Evolutionary conservation across 345 rosid species (phyloP), one percentile per base, ranked within the genome.

Genomic region (Pugionium dolabratum): DNA sequence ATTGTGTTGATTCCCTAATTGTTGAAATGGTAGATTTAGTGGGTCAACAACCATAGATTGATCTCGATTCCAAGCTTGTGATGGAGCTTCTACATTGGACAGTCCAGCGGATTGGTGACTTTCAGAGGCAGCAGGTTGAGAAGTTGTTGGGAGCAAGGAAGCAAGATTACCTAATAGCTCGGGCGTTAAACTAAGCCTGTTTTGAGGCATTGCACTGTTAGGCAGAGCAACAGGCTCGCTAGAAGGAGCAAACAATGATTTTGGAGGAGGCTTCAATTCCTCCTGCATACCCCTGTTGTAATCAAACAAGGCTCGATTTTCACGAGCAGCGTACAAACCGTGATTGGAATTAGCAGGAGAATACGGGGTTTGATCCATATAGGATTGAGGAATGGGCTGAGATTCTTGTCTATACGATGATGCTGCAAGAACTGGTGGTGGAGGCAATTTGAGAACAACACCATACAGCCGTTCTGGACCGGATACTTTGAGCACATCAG

Each of bases 401-500:
- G 66, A 74, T 34, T 82, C 82, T 44, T 64, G 85, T 55, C 71
- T 80, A 37, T 49, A 6, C 7, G 79, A 48, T 76, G 74, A 57
- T 36, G 56, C 66, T 31, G 57, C 63, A 50, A 87, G 78, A 47
- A 69, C 78, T 40, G 76, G 86, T 62, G 85, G 88, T 8, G 83
- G 89, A 4, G 89, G 83, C 81, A 91, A 67, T 80, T 85, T 88
- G 80, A 94, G 90, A 59, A 90, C 95, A 56, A 94, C 96, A 44
- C 97, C 99, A 77, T 90, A 90, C 18, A 94, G 77, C 41, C 97
- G 89, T 73, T 94, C 97, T 34, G 91, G 97, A 25, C 99, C 99
- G 6, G 64, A 47, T 45, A 90, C 89, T 67, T 85, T 86, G 76
- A 94, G 81, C 31, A 90, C 97, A 30, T 83, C 81, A 7, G 88